Evolutionary conservation across 75 land plant species (phyloP).

Genomic region (Pinus albicaulis): DNA sequence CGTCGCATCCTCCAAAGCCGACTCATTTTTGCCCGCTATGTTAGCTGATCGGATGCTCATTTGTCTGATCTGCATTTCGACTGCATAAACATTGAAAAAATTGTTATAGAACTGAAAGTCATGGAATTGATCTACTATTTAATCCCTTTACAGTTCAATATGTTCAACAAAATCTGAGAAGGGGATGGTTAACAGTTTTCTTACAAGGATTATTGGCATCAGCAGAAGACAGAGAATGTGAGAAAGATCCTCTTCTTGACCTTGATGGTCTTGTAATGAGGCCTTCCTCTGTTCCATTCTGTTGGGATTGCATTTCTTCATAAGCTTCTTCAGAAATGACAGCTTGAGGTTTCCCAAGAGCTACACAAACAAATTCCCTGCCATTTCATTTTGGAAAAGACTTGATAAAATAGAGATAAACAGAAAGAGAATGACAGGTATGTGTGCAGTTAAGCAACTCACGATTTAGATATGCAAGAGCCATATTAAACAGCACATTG

Average conservation of each 20-base stretch:
- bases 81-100: neutral
- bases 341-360: conserved; percentile 69
- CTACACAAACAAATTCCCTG: conserved; percentile 18
- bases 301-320: conserved; percentile 37
- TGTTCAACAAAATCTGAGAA: neutral
- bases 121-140: neutral
- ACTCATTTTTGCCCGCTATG: neutral
- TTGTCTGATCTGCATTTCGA: conserved; percentile 11
- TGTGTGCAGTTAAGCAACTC: conserved; percentile 16
- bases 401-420: neutral
- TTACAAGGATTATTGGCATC: neutral
- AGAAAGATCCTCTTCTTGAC: conserved; percentile 10
- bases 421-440: neutral
- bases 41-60: conserved; percentile 29
- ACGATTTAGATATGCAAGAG: conserved; percentile 68
- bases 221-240: neutral
- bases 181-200: neutral
- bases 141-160: neutral
- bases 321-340: conserved; percentile 66
- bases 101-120: neutral
- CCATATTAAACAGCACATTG: conserved; percentile 67
- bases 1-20: conserved; percentile 21
- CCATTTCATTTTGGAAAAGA: neutral
- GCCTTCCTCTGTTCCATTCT: conserved; percentile 17
- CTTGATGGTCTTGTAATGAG: neutral